Percentiles rank a stretch among this genome's conserved stretches.
Evolutionary conservation across 169 alveolate genomes (phyloP).

Genomic region (Cryptosporidium muris): DNA sequence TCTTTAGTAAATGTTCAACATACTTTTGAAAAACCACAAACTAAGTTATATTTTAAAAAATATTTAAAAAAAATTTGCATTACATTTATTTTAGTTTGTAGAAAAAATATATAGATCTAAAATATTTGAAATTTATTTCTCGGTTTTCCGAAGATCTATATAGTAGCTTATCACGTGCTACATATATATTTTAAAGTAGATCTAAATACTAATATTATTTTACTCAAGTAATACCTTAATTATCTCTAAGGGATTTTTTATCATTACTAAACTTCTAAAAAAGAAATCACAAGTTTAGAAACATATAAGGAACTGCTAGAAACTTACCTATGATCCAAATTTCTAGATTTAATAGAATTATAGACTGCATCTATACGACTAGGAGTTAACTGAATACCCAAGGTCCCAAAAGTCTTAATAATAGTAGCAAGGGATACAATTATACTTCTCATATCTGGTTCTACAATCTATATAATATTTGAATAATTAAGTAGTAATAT

Average conservation of each 20-base stretch:
- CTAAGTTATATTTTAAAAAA: too few relatives aligned
- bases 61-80: too few relatives aligned
- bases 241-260: slow-evolving; percentile 12
- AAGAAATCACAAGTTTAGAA: neutral
- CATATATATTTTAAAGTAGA: too few relatives aligned
- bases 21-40: too few relatives aligned
- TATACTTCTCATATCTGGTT: slow-evolving; percentile 3
- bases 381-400: slow-evolving; percentile 36
- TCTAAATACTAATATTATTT: neutral
- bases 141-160: too few relatives aligned
- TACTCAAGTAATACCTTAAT: slow-evolving; percentile 3
- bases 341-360: slow-evolving; percentile 7
- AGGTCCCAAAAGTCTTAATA: slow-evolving; percentile 26
- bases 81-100: too few relatives aligned
- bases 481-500: too few relatives aligned
- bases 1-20: too few relatives aligned
- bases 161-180: too few relatives aligned
- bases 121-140: too few relatives aligned
- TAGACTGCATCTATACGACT: slow-evolving; percentile 42
- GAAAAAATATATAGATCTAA: too few relatives aligned
- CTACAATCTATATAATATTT: neutral
- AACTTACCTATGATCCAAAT: slow-evolving; percentile 50
- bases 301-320: too few relatives aligned
- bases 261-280: slow-evolving; percentile 4
- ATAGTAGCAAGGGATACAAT: slow-evolving; percentile 35